Conservation (phyloP, 2,329 filamentous ascomycete genomes). For the Cercospora sp. region DNA sequence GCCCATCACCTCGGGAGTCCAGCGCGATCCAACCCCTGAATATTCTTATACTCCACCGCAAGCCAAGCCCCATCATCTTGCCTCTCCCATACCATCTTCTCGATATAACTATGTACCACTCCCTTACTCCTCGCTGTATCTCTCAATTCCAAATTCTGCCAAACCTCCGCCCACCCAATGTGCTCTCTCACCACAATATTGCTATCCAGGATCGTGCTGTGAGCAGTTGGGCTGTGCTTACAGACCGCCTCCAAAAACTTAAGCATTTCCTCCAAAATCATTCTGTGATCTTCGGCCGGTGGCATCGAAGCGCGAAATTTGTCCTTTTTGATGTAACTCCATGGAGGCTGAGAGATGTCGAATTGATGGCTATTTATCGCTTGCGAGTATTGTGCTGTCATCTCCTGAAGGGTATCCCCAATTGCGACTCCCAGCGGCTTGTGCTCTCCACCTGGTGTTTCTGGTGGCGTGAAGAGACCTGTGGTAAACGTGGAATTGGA, state of each 20-base stretch:
- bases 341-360: constrained; percentile 3
- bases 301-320: constrained; percentile 11
- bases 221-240: background rate
- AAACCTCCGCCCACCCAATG: constrained; percentile 10
- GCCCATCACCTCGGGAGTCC: constrained; percentile 1
- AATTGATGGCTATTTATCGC: constrained; percentile 8
- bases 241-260: background rate
- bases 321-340: constrained; percentile 1
- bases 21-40: constrained; percentile 10
- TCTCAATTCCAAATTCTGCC: constrained; percentile 11
- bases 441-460: background rate
- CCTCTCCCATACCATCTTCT: constrained; percentile 11
- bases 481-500: constrained; percentile 4
- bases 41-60: constrained; percentile 8
- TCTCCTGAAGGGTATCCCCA: constrained; percentile 8
- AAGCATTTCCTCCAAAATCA: constrained; percentile 7
- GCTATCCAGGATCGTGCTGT: constrained; percentile 9
- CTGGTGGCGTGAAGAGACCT: constrained; percentile 7
- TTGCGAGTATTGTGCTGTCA: constrained; percentile 5
- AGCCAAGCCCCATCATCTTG: constrained; percentile 10
- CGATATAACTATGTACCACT: constrained; percentile 11
- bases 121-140: constrained; percentile 6
- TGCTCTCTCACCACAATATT: background rate
- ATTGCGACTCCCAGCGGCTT: background rate
- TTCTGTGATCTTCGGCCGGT: constrained; percentile 7